Base-by-base conservation (phyloP, 2,329 filamentous ascomycete genomes). In the Talaromyces sp. region DNA sequence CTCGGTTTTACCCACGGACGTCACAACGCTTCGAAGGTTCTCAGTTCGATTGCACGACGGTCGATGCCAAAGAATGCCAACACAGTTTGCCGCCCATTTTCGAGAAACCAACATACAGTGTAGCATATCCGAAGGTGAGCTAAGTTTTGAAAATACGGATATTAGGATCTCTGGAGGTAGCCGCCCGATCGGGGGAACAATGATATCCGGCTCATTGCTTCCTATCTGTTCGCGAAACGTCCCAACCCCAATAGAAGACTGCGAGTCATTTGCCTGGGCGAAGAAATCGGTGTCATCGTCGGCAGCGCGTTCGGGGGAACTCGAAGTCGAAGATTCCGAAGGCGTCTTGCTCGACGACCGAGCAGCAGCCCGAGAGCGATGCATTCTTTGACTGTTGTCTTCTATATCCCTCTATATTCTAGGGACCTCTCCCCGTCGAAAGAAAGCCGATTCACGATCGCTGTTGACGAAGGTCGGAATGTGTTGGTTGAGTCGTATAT, bases 271-370 rank as follows among this genome's bases (percentile, higher is more conserved):
- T 72, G 83, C 78, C 70, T 90, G 89, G 65, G 85, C 86, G 77
- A 95, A 95, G 78, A 95, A 97, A 79, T 97, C 94, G 70, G 93
- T 96, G 79, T 97, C 94, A 78, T 96, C 92, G 74, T 92, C 90
- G 75, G 87, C 87, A 61, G 90, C 87, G 63, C 79, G 79, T 70
- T 81, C 79, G 35, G 80, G 79, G n/a, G 80, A 82, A 43, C 77
- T 78, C 27, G 78, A 79, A 2, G 76, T 76, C 13, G 80, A 82
- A 31, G 79, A 79, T 68, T 79, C 78, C 56, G 79, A 79, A 65
- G 74, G 76, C 47, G 71, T 72, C 68, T 78, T 78, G 69, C 75
- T 77, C 71, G 78, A 73, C 54, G 74, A 71, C 48, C 78, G 77
- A 72, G 72, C 70, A 39, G 71, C 66, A 65, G 74, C 72, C 60